These are phyloP conservation scores for Solanum piurae DNA, from an alignment of 257 asterid genomes.

Conservation along the genomic window DNA sequence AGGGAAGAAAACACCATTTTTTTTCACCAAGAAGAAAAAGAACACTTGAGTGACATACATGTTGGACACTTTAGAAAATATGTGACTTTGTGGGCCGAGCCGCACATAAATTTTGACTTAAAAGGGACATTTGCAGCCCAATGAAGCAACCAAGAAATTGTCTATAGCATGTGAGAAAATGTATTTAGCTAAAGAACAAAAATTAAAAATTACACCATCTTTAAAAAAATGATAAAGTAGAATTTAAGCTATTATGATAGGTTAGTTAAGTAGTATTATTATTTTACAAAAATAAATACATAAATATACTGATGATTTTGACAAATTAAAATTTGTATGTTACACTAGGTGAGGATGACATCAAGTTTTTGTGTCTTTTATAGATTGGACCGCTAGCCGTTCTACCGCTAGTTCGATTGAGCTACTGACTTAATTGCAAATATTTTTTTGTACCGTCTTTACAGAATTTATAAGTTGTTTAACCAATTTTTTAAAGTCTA, in stretches of 20 bases:
- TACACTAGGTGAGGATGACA: background rate
- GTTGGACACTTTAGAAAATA: background rate
- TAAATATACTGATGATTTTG: background rate
- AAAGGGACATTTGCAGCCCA: background rate
- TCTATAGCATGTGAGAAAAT: background rate
- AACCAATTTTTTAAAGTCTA: background rate
- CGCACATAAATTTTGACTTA: conserved; percentile 9
- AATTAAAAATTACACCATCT: background rate
- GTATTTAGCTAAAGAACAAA: background rate
- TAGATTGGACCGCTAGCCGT: background rate
- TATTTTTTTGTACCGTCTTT: background rate
- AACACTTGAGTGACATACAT: background rate
- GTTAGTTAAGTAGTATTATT: background rate
- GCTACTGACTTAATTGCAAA: background rate
- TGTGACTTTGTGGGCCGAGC: conserved; percentile 3
- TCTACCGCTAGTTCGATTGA: background rate
- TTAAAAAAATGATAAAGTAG: background rate
- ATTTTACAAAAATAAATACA: background rate
- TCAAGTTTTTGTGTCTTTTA: background rate
- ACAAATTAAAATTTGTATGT: background rate
- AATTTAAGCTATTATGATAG: background rate
- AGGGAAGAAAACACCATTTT: background rate
- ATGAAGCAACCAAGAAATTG: conserved; percentile 18
- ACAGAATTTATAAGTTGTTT: background rate
- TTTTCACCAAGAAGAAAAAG: background rate